A percentile compares a stretch with the other conserved stretches of the same genome.
phyloP scores from a whole-genome alignment of 1,284 basidiomycete genomes.

The Cryptococcus sp. region DNA sequence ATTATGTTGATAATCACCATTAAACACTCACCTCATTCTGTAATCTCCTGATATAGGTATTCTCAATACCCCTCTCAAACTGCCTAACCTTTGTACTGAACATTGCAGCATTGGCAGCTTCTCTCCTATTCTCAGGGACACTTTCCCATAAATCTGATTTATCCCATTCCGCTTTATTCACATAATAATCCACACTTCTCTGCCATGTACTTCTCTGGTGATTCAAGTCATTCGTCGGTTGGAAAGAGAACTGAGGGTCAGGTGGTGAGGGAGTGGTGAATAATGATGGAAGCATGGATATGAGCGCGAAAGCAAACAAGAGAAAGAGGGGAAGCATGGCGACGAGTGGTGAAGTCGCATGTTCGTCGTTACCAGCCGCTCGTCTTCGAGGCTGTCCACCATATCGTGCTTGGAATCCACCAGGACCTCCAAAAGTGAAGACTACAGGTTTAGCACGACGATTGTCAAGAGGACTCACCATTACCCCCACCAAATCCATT shows the following conservation, averaged over 20 bases:
- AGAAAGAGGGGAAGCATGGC: constrained; percentile 84
- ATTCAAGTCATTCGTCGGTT: constrained; percentile 54
- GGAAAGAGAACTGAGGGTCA: constrained; percentile 77
- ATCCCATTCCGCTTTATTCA: constrained; percentile 73
- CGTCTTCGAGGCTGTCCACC: constrained; percentile 34
- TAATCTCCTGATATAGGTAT: constrained; percentile 63
- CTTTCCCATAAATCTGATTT: constrained; percentile 60
- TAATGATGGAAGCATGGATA: constrained; percentile 72
- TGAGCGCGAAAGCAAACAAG: constrained; percentile 74
- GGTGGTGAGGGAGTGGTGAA: constrained; percentile 64
- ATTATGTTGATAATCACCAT: too few relatives aligned
- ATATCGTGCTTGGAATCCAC: constrained; percentile 61
- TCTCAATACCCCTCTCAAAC: constrained; percentile 58
- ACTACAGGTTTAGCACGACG: constrained; percentile 12
- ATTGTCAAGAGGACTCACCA: constrained; percentile 17
- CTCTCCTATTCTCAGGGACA: constrained; percentile 63
- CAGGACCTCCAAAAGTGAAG: constrained; percentile 53
- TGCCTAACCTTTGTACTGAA: constrained; percentile 35
- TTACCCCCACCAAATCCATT: constrained; percentile 57
- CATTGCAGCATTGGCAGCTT: constrained; percentile 48
- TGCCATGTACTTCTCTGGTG: constrained; percentile 62
- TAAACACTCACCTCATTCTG: constrained; percentile 66
- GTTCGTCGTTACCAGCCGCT: constrained; percentile 41
- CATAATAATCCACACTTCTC: constrained; percentile 75
- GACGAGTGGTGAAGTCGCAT: constrained; percentile 62